Base-by-base conservation (phyloP, 768 basidiomycete species). In the Pulveroboletus frians region DNA sequence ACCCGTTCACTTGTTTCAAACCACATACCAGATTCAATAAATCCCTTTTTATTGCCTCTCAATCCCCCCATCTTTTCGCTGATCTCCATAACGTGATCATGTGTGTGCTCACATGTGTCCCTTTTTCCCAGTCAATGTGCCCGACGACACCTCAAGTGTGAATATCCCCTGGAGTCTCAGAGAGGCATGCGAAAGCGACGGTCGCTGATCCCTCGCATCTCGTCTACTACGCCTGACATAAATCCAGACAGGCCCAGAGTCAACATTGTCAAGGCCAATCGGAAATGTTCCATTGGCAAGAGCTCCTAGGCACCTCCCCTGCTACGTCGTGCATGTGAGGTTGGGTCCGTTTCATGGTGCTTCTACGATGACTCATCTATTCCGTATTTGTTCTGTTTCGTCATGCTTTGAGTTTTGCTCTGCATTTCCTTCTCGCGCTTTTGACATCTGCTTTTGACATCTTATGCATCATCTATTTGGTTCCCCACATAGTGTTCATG, bases 91-190 rank as follows among this genome's bases (percentile, higher is more conserved):
- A 45, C 46, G 37, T 51, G 23, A 51, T 55, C 38, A 32, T 34
- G 40, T 39, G 36, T 54, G 43, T 53, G 38, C 60, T 71, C n/a
- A 66, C 55, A 52, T 47, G 61, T 45, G 42, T 58, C 27, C 36
- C 39, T 63, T 55, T 59, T 56, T 55, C 50, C 42, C 62, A 88
- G 86, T 65, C 86, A 88, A 71, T 88, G 86, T 59, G 78, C 78
- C 43, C 75, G 84, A 36, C 80, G 86, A 21, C 77, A 78, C 27
- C 76, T 87, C 41, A 77, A 73, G 49, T 88, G 86, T 62, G 83
- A 83, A 58, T 88, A 85, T 56, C 86, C 86, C 1, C 66, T 72
- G 6, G 83, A 84, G 64, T 86, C 84, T 57, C 74, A 83, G 30
- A 75, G 86, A 15, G 86, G 86, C 9, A 79, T 83, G 75, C 74